These are phyloP conservation scores for Aspergillus brunneoviolaceus DNA, from an alignment of 2,329 filamentous ascomycete species.

Conservation along the genomic window DNA sequence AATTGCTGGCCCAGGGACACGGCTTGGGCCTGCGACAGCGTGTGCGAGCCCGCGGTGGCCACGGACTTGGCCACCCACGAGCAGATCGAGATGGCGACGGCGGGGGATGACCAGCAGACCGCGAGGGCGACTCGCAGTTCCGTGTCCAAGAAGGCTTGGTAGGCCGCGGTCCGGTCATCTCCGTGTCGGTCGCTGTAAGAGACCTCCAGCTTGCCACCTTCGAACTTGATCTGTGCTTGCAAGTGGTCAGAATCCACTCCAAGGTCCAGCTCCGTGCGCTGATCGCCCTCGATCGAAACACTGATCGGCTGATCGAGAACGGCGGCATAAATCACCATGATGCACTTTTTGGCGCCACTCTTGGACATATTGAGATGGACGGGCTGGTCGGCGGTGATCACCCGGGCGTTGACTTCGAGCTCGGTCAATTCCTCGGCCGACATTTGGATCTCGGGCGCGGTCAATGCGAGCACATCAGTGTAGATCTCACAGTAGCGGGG, in stretches of 20 bases:
- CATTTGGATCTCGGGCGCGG: not conserved
- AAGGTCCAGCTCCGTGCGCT: not conserved
- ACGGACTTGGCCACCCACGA: not conserved
- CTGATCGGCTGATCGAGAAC: not conserved
- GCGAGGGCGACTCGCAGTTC: conserved; percentile 4
- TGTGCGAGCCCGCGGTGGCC: not conserved
- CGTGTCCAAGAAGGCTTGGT: conserved; percentile 2
- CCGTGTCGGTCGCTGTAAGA: not conserved
- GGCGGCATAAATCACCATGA: conserved; percentile 4
- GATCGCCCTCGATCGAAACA: not conserved
- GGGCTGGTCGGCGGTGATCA: conserved; percentile 3
- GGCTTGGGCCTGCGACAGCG: not conserved
- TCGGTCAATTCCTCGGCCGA: not conserved
- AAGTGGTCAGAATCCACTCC: not conserved
- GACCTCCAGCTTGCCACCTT: not conserved
- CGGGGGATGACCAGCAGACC: not conserved
- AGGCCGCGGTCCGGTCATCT: not conserved
- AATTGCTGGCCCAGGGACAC: conserved; percentile 10
- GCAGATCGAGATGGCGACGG: conserved; percentile 1
- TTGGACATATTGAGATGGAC: not conserved
- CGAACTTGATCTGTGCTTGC: not conserved
- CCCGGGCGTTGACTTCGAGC: not conserved
- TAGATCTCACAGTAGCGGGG: not conserved
- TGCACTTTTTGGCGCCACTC: not conserved
- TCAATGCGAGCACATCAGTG: conserved; percentile 1